Base-by-base conservation (phyloP, 768 basidiomycete species). In the Xerocomellus dryophilus region DNA sequence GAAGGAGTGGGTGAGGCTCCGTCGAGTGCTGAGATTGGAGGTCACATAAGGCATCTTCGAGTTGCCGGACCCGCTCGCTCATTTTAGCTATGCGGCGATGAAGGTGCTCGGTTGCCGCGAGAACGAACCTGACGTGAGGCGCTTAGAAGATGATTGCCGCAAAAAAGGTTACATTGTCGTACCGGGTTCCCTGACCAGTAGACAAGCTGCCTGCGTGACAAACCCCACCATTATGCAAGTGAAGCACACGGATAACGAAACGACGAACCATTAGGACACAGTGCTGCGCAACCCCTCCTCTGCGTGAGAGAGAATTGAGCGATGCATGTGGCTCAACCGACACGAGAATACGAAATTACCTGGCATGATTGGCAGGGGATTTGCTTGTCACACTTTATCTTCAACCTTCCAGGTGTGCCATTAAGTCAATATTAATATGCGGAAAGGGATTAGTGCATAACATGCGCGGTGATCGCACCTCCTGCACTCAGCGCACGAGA, bases 351-450 rank as follows among this genome's bases (percentile, higher is more conserved):
- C 11, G 11, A 53, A 32, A 68, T 74, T 65, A 83, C 85, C 74
- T 82, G 81, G 66, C 87, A 88, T 1, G 86, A 86, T 66, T 87
- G 84, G 65, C 87, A 89, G 10, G 88, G 88, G 50, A 88, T 85
- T 59, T 85, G 80, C 74, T 88, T 89, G 79, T 88, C 85, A 74
- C 87, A 90, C 66, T 87, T 88, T 68, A 90, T 88, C 77, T 89
- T 85, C 61, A 90, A 75, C 61, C 87, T 80, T 80, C n/a, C n/a
- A 21, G 15, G 39, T 8, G 17, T 35, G 38, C 27, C 40, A 61
- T 58, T 43, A 53, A 53, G 61, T 69, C 55, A 66, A 50, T 61
- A 47, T 69, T 53, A 66, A 50, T 61, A 47, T 55, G 60, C 53
- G 53, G 53, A 62, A 61, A 58, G 47, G 44, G 47, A 51, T 51